These are phyloP conservation scores for Thuja plicata DNA, from an alignment of 83 land plant species.

Conservation along the genomic window DNA sequence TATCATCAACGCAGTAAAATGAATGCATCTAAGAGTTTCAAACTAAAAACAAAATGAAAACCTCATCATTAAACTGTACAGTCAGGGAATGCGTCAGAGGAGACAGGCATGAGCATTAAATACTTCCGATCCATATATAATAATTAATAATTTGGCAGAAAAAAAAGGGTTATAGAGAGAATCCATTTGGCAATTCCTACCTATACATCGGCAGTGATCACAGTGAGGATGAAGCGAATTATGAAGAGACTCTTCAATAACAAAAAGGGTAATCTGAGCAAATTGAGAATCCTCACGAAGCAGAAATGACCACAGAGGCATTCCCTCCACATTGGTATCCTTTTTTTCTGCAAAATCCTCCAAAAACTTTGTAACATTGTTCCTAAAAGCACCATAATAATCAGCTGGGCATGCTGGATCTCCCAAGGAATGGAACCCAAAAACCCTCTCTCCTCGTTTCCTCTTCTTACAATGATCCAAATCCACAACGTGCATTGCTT, in stretches of 20 bases:
- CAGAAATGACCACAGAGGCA: constrained; percentile 35
- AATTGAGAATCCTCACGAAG: constrained; percentile 24
- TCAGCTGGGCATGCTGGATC: constrained; percentile 61
- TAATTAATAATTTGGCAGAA: background rate
- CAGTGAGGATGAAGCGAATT: constrained; percentile 62
- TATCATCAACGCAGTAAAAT: background rate
- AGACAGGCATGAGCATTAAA: background rate
- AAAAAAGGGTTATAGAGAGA: background rate
- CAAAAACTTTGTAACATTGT: constrained; percentile 41
- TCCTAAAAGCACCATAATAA: constrained; percentile 38
- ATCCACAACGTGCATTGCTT: background rate
- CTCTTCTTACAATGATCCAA: constrained; percentile 21
- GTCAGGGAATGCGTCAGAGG: background rate
- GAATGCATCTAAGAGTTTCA: background rate
- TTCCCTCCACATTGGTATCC: constrained; percentile 26
- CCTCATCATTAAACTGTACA: background rate
- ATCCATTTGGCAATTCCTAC: constrained; percentile 26
- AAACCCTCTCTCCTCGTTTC: constrained; percentile 36
- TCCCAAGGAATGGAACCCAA: constrained; percentile 39
- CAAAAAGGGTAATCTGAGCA: constrained; percentile 10
- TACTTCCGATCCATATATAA: background rate
- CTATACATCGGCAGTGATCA: constrained; percentile 80
- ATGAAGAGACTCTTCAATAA: constrained; percentile 62
- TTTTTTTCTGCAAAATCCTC: constrained; percentile 34
- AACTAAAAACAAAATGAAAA: background rate